Percentiles rank a stretch among this genome's conserved stretches.
phyloP scores from a whole-genome alignment of 495 filamentous ascomycete species.

The Lepidopterella palustris region DNA sequence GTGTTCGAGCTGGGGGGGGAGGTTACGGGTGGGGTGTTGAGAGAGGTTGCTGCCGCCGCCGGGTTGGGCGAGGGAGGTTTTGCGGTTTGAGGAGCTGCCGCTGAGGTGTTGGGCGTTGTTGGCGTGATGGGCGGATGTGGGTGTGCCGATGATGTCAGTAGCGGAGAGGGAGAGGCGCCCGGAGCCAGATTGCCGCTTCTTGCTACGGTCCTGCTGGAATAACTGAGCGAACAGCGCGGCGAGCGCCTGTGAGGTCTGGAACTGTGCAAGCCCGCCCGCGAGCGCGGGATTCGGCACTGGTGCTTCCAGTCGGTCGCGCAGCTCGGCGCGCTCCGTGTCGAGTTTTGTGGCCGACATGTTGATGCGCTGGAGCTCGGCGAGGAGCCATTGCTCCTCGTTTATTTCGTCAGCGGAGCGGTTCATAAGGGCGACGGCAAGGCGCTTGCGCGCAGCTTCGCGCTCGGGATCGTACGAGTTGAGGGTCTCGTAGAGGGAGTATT shows the following conservation, averaged over 20 bases:
- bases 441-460: constrained; percentile 71
- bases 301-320: constrained; percentile 79
- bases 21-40: constrained; percentile 58
- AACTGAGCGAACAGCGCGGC: constrained; percentile 74
- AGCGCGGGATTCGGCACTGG: constrained; percentile 24
- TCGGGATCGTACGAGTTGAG: constrained; percentile 78
- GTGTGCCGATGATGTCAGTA: constrained; percentile 17
- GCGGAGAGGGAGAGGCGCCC: constrained; percentile 21
- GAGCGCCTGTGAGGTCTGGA: constrained; percentile 72
- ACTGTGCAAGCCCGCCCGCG: constrained; percentile 50
- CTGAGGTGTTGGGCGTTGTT: not conserved
- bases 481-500: constrained; percentile 73
- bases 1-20: constrained; percentile 65
- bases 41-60: too few species aligned
- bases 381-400: constrained; percentile 79
- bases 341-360: constrained; percentile 72
- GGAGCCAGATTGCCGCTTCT: constrained; percentile 53
- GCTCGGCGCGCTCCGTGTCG: constrained; percentile 78
- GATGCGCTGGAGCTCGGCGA: constrained; percentile 86
- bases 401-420: constrained; percentile 78
- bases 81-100: constrained; percentile 2
- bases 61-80: constrained; percentile 18
- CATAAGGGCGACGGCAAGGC: constrained; percentile 72
- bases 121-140: constrained; percentile 14
- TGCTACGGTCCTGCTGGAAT: constrained; percentile 69